Conservation (phyloP, 257 asterid genomes). For the Gentiana dahurica region DNA sequence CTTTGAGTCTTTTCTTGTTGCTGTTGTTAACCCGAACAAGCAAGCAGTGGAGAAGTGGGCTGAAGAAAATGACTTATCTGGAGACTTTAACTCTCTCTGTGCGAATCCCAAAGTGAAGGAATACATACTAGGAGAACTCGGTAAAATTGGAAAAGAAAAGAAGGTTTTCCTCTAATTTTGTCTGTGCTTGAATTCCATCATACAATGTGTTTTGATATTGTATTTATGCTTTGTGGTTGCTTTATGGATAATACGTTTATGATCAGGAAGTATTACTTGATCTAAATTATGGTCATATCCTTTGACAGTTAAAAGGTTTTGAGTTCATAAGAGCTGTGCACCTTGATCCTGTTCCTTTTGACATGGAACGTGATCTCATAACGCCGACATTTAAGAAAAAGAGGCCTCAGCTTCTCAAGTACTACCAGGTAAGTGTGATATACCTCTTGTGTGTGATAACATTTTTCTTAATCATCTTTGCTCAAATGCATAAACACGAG, state of each 20-base stretch:
- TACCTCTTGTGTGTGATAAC: too few relatives aligned
- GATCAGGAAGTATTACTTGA: too few relatives aligned
- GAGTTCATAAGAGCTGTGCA: slow-evolving; percentile 71
- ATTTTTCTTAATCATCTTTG: too few relatives aligned
- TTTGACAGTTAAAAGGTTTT: slow-evolving; percentile 76
- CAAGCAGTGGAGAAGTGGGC: slow-evolving; percentile 69
- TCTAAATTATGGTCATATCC: background rate
- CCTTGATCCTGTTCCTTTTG: slow-evolving; percentile 84
- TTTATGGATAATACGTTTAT: too few relatives aligned
- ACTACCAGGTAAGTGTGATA: slow-evolving; percentile 51
- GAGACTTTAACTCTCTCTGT: slow-evolving; percentile 56
- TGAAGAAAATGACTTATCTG: slow-evolving; percentile 43
- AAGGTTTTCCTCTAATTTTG: slow-evolving; percentile 33
- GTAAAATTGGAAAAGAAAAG: slow-evolving; percentile 60
- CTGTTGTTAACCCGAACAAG: slow-evolving; percentile 59
- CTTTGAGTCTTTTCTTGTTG: slow-evolving; percentile 81
- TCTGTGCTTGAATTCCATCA: background rate
- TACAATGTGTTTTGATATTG: too few relatives aligned
- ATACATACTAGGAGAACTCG: slow-evolving; percentile 54
- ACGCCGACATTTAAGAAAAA: slow-evolving; percentile 91
- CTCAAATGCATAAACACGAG: too few relatives aligned
- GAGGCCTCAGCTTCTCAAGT: slow-evolving; percentile 77
- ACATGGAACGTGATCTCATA: slow-evolving; percentile 84
- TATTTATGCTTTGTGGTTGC: too few relatives aligned
- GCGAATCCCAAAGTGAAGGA: slow-evolving; percentile 48